Evolutionary conservation across 371 early-diverging fungal species (phyloP), one percentile per base, ranked within the genome.

Genomic region (Capniomyces stellatus): DNA sequence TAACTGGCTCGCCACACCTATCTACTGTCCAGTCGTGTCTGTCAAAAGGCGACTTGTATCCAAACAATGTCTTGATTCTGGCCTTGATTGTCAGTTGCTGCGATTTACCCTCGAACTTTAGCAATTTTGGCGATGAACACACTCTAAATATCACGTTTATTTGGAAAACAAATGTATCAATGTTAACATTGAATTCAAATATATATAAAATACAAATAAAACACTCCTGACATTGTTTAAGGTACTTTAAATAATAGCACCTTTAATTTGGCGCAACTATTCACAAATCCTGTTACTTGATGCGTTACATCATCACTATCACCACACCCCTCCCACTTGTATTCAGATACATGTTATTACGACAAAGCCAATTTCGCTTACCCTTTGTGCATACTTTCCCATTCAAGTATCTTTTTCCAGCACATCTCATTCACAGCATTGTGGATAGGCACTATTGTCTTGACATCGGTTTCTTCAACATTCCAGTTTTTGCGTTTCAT

Each of bases 11-110:
- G 3, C 97, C 97, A 58, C 92, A 91, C 24, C 97, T 75, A 66
- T 94, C 92, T 2, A 97, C 82, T 0, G 81, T 80, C 97, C 97
- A 97, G 70, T 97, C 95, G 63, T 97, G 97, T 4, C 95, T 78
- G 62, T 97, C 97, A 65, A 97, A 97, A 0, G 97, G 94, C 49
- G 71, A 54, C 24, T 72, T 72, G 57, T 80, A 84, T 69, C 86
- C 86, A 61, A 87, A 71, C 71, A 74, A 75, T 21, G 76, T 75
- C 51, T 75, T 68, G 27, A 82, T 43, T 39, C 83, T 63, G 13
- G 95, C 94, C 56, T 87, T 89, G 1, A 91, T 91, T 13, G 83
- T 81, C 27, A 83, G 64, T 42, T 89, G 82, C 43, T 83, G 76
- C 0, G 92, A 86, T 55, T 79, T 73, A 30, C 97, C 97, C 63